Percentiles rank a stretch among this genome's conserved stretches.
phyloP scores from a whole-genome alignment of 2,329 filamentous ascomycete genomes.

The Pseudogymnoascus sp. region DNA sequence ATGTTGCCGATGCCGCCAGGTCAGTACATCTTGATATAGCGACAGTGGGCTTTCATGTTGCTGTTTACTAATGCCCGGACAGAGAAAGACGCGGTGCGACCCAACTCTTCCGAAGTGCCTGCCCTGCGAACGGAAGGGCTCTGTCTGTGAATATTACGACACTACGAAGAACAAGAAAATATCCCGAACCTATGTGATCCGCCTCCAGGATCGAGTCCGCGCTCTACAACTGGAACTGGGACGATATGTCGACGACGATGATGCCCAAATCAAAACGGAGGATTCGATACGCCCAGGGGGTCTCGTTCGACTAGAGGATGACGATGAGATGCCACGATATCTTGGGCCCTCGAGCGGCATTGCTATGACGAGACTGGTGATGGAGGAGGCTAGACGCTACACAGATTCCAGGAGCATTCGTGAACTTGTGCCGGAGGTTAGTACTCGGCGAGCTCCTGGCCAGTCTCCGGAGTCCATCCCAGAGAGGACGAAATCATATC shows the following conservation, averaged over 20 bases:
- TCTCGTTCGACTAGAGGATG: constrained; percentile 73
- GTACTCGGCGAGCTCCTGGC: constrained; percentile 56
- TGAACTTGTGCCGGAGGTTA: constrained; percentile 74
- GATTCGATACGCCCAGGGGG: constrained; percentile 81
- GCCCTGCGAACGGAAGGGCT: constrained; percentile 86
- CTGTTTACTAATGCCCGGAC: constrained; percentile 11
- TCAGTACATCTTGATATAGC: constrained; percentile 32
- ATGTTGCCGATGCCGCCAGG: constrained; percentile 71
- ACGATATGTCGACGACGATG: constrained; percentile 69
- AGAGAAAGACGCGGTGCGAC: constrained; percentile 96
- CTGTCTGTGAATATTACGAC: constrained; percentile 91
- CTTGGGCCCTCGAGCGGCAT: constrained; percentile 92
- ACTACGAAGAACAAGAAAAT: constrained; percentile 78
- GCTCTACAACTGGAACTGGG: constrained; percentile 74
- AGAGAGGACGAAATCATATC: constrained; percentile 74
- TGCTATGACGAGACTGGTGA: constrained; percentile 85
- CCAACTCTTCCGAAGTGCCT: constrained; percentile 83
- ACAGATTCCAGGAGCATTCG: constrained; percentile 86
- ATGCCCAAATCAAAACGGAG: constrained; percentile 63
- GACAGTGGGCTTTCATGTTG: not conserved
- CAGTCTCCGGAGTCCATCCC: constrained; percentile 54
- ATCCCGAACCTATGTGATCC: constrained; percentile 84
- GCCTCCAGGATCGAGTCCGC: constrained; percentile 78
- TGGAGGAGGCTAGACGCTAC: constrained; percentile 93
- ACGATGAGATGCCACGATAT: constrained; percentile 79